Percentiles rank a stretch among this genome's conserved stretches.
Evolutionary conservation across 345 rosid species (phyloP).

Genomic region (Boechera retrofracta): DNA sequence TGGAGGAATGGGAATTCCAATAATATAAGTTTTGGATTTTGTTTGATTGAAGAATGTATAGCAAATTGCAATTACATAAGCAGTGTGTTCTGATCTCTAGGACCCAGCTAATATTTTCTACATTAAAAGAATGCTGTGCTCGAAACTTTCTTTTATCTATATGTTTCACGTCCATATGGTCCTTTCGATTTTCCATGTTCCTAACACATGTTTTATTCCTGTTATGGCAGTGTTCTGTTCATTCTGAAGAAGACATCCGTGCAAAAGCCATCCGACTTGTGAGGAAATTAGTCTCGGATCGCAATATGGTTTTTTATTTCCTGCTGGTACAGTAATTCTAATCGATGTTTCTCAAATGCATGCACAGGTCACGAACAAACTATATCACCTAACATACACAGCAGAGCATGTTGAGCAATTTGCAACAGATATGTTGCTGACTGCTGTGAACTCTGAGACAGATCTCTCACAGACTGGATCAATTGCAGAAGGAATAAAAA

Average conservation of each 20-base stretch:
- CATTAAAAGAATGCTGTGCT: slow-evolving; percentile 19
- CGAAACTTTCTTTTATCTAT: background rate
- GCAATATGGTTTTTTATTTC: slow-evolving; percentile 20
- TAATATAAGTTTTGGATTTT: slow-evolving; percentile 17
- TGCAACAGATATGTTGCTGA: slow-evolving; percentile 77
- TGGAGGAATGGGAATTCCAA: slow-evolving; percentile 17
- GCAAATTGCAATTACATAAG: slow-evolving; percentile 5
- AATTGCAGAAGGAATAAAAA: slow-evolving; percentile 56
- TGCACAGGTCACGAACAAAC: slow-evolving; percentile 91
- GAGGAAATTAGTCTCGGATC: slow-evolving; percentile 39
- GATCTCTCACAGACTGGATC: slow-evolving; percentile 53
- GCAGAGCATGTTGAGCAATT: slow-evolving; percentile 79
- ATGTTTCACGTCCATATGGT: slow-evolving; percentile 14
- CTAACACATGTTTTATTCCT: slow-evolving; percentile 40
- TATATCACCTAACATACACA: slow-evolving; percentile 77
- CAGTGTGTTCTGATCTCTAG: slow-evolving; percentile 21
- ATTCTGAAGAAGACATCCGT: slow-evolving; percentile 90
- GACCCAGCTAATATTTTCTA: background rate
- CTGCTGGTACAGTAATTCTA: slow-evolving; percentile 28
- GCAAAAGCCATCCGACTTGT: slow-evolving; percentile 96
- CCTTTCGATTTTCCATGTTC: slow-evolving; percentile 29
- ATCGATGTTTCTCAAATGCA: slow-evolving; percentile 43
- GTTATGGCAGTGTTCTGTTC: slow-evolving; percentile 83
- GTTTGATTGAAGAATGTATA: slow-evolving; percentile 5
- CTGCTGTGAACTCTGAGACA: slow-evolving; percentile 60